Percentiles rank a stretch among this genome's conserved stretches.
These are phyloP conservation scores for Crithidia sp. DNA, from an alignment of 208 protist species.

Conservation along the genomic window DNA sequence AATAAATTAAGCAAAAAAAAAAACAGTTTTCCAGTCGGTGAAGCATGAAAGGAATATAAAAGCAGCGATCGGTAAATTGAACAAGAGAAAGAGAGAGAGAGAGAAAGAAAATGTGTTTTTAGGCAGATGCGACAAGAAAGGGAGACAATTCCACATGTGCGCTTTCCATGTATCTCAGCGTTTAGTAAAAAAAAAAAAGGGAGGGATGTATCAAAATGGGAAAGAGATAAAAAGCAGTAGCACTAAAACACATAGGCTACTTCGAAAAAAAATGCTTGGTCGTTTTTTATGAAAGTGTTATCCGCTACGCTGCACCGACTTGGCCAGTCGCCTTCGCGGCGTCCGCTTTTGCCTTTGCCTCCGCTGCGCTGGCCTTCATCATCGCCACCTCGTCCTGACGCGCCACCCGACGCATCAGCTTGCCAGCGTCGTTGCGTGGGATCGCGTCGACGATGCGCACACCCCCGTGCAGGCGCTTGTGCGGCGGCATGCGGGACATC, in stretches of 20 bases:
- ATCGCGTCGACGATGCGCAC: constrained; percentile 74
- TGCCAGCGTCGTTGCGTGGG: constrained; percentile 74
- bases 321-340: too few relatives aligned
- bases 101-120: background rate
- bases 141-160: too few relatives aligned
- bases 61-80: background rate
- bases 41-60: background rate
- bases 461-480: constrained; percentile 79
- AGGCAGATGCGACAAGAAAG: too few relatives aligned
- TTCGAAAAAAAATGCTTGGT: background rate
- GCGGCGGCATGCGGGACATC: constrained; percentile 44
- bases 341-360: constrained; percentile 10
- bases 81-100: background rate
- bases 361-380: constrained; percentile 31
- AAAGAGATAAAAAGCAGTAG: too few relatives aligned
- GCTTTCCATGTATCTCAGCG: too few relatives aligned
- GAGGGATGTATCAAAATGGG: too few relatives aligned
- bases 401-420: constrained; percentile 76
- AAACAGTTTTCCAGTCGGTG: background rate
- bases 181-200: too few relatives aligned
- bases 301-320: too few relatives aligned
- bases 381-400: constrained; percentile 41
- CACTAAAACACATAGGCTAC: too few relatives aligned
- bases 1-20: background rate
- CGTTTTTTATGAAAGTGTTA: background rate